phyloP scores from a whole-genome alignment of 352 stramenopile genomes.

The Pseudoperonospora humuli region DNA sequence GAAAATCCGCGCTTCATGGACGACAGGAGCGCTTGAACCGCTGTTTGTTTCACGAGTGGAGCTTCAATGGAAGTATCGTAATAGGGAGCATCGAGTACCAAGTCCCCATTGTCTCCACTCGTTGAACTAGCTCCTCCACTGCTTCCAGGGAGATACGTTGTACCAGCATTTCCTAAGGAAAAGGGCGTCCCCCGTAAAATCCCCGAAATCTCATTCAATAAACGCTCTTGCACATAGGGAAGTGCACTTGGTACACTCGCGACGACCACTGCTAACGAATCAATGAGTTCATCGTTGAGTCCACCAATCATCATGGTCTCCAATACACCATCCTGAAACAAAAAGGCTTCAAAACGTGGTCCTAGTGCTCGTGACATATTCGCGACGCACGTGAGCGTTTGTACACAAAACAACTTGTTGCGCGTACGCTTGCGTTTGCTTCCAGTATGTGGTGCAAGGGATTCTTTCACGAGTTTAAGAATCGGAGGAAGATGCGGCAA shows the following conservation, averaged over 20 bases:
- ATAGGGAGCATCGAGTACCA: slow-evolving; percentile 21
- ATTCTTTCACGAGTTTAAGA: slow-evolving; percentile 69
- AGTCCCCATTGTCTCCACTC: slow-evolving; percentile 13
- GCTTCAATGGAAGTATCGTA: slow-evolving; percentile 23
- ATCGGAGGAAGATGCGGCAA: slow-evolving; percentile 77
- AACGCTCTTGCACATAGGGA: slow-evolving; percentile 88
- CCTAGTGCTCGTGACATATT: slow-evolving; percentile 63
- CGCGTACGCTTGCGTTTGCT: slow-evolving; percentile 38
- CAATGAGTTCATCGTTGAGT: slow-evolving; percentile 91
- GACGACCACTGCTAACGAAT: slow-evolving; percentile 88
- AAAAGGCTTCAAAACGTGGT: slow-evolving; percentile 54
- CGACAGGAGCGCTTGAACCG: slow-evolving; percentile 60
- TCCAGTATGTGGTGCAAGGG: slow-evolving; percentile 40
- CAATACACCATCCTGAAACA: slow-evolving; percentile 60
- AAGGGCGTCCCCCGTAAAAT: slow-evolving; percentile 86
- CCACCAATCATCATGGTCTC: slow-evolving; percentile 86
- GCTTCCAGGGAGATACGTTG: slow-evolving; percentile 11
- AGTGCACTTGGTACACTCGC: slow-evolving; percentile 83
- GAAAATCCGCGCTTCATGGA: slow-evolving; percentile 64
- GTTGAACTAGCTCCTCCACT: not conserved
- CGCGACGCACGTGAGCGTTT: slow-evolving; percentile 76
- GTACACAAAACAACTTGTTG: slow-evolving; percentile 77
- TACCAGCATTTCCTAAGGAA: slow-evolving; percentile 20
- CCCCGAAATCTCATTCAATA: slow-evolving; percentile 95
- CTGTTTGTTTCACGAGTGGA: slow-evolving; percentile 35